A percentile compares a stretch with the other conserved stretches of the same genome.
Evolutionary conservation across 2,329 filamentous ascomycete species (phyloP).

Genomic region (Microdochium nivale): DNA sequence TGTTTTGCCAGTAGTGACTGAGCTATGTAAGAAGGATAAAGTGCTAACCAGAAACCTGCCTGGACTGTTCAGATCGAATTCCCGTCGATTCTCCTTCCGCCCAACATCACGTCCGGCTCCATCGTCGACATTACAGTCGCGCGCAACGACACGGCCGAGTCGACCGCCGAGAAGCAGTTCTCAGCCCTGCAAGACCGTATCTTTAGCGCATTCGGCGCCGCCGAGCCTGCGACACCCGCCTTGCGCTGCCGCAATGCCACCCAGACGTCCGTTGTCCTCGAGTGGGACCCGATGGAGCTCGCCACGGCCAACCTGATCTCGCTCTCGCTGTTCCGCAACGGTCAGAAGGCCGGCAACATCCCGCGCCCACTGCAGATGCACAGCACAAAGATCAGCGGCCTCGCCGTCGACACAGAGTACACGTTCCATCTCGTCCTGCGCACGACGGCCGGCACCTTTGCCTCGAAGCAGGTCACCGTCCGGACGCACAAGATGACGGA

Average conservation of each 20-base stretch:
- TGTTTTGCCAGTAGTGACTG: background rate
- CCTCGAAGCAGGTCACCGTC: slow-evolving; percentile 74
- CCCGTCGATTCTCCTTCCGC: slow-evolving; percentile 90
- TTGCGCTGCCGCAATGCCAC: slow-evolving; percentile 94
- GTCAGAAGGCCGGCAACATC: slow-evolving; percentile 92
- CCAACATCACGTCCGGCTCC: slow-evolving; percentile 89
- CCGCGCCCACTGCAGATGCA: slow-evolving; percentile 79
- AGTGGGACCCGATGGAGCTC: slow-evolving; percentile 93
- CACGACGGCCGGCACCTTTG: slow-evolving; percentile 81
- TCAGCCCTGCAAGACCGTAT: slow-evolving; percentile 82
- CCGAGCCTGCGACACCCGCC: slow-evolving; percentile 65
- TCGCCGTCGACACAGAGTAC: slow-evolving; percentile 96
- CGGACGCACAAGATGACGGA: slow-evolving; percentile 99
- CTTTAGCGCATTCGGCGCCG: slow-evolving; percentile 74
- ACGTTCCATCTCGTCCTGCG: slow-evolving; percentile 86
- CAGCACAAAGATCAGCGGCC: slow-evolving; percentile 91
- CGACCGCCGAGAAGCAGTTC: slow-evolving; percentile 67
- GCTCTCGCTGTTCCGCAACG: slow-evolving; percentile 88
- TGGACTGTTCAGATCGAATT: slow-evolving; percentile 75
- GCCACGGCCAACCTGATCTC: slow-evolving; percentile 88
- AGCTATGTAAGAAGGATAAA: background rate
- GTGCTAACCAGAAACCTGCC: slow-evolving; percentile 11
- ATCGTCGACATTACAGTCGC: slow-evolving; percentile 97
- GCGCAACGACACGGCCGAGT: slow-evolving; percentile 75
- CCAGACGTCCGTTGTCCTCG: slow-evolving; percentile 94